phyloP scores from a whole-genome alignment of 805 yeast species.

The Yarrowia hollandica region DNA sequence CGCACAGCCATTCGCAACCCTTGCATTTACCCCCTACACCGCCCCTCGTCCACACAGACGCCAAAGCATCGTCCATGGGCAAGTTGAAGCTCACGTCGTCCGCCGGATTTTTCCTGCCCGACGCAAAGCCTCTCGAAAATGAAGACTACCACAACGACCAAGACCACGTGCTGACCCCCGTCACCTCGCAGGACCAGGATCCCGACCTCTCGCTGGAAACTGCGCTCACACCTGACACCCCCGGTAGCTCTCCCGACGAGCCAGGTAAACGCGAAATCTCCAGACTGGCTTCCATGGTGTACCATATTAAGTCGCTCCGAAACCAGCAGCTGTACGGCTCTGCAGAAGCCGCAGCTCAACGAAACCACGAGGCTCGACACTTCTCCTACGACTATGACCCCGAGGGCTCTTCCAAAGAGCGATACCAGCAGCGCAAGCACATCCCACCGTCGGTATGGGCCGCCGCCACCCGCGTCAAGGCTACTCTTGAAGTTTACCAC shows the following conservation, averaged over 20 bases:
- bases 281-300: slow-evolving; percentile 19
- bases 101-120: slow-evolving; percentile 25
- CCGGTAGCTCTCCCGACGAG: background rate
- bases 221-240: slow-evolving; percentile 10
- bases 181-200: slow-evolving; percentile 24
- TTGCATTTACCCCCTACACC: slow-evolving; percentile 19
- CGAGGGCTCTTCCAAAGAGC: slow-evolving; percentile 3
- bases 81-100: slow-evolving; percentile 24
- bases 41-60: slow-evolving; percentile 15
- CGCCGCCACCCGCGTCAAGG: slow-evolving; percentile 37
- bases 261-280: slow-evolving; percentile 19
- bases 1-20: slow-evolving; percentile 1
- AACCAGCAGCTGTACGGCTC: slow-evolving; percentile 28
- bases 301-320: slow-evolving; percentile 24
- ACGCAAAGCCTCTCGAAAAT: background rate
- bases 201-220: slow-evolving; percentile 1
- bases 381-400: slow-evolving; percentile 24
- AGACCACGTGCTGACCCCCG: slow-evolving; percentile 20
- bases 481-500: slow-evolving; percentile 39
- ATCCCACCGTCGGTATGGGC: slow-evolving; percentile 33
- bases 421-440: slow-evolving; percentile 14
- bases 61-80: slow-evolving; percentile 23
- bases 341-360: slow-evolving; percentile 22
- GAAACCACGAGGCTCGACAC: slow-evolving; percentile 17
- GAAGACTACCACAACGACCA: slow-evolving; percentile 24